phyloP scores from a whole-genome alignment of 306 rosid species.

The Canavalia ensiformis region DNA sequence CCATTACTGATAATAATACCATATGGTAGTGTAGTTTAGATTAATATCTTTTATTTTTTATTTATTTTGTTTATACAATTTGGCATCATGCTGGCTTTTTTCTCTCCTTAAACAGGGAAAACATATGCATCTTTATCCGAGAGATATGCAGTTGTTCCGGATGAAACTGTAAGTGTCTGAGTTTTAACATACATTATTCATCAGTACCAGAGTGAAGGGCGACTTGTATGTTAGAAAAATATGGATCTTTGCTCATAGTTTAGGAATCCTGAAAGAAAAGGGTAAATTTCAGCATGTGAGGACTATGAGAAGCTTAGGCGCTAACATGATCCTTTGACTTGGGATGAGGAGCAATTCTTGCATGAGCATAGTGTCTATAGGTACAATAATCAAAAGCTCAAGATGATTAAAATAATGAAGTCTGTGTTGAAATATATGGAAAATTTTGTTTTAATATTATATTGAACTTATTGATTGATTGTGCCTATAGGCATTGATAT shows the following conservation, averaged over 20 bases:
- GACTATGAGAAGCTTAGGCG: not conserved
- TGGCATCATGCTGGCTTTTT: conserved; percentile 20
- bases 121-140: conserved; percentile 70
- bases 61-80: not conserved
- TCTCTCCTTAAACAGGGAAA: conserved; percentile 61
- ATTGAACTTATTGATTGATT: not conserved
- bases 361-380: not conserved
- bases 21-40: conserved; percentile 5
- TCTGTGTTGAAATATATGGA: not conserved
- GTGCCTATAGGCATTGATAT: not conserved
- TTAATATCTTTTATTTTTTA: not conserved
- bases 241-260: conserved; percentile 31
- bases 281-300: conserved; percentile 18
- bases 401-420: not conserved
- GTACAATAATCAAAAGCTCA: not conserved
- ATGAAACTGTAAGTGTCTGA: conserved; percentile 78
- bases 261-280: conserved; percentile 15
- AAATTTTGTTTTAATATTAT: too few species aligned
- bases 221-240: not conserved
- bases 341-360: not conserved
- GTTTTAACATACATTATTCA: conserved; percentile 13
- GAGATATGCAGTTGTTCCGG: conserved; percentile 98
- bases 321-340: conserved; percentile 19
- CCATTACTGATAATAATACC: not conserved
- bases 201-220: conserved; percentile 2